Percentiles rank a stretch among this genome's conserved stretches.
These are phyloP conservation scores for sunflower (Helianthus annuus) DNA, from an alignment of 129 eudicot species.

Conservation along the genomic window HanXRQr2.0-SUNRISE NC_035447.2:1769905-1770404, in stretches of 20 bases:
- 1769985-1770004: conserved; percentile 19
- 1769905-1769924: conserved; percentile 6
- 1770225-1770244: conserved; percentile 11
- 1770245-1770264: not conserved
- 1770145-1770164: conserved; percentile 25
- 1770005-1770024: conserved; percentile 32
- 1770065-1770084: not conserved
- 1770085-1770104: not conserved
- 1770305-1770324: not conserved
- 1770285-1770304: conserved; percentile 2
- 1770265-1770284: not conserved
- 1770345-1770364: conserved; percentile 8
- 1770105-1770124: conserved; percentile 17
- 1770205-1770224: conserved; percentile 14
- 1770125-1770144: conserved; percentile 32
- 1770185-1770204: conserved; percentile 8
- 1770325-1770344: conserved; percentile 4
- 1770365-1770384: conserved; percentile 22
- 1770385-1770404: conserved; percentile 12
- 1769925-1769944: conserved; percentile 32
- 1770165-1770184: conserved; percentile 5
- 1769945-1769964: conserved; percentile 1
- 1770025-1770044: conserved; percentile 21
- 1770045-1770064: conserved; percentile 36
- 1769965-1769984: conserved; percentile 27